These are phyloP conservation scores for Neurospora sp. DNA, from an alignment of 2,329 filamentous ascomycete species.

Conservation along the genomic window DNA sequence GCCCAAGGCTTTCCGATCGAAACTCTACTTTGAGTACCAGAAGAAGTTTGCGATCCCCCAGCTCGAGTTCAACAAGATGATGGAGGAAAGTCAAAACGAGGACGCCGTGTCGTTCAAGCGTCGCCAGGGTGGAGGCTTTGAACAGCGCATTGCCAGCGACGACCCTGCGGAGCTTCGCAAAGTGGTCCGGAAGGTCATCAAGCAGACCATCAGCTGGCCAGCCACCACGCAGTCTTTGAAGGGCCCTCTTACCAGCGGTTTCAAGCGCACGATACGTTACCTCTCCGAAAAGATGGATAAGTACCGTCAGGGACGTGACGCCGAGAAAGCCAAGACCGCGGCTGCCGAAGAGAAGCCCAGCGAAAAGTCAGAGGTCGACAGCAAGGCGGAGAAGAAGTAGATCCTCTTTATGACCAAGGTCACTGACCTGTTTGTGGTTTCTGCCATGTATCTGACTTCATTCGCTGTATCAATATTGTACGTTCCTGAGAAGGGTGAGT, in stretches of 20 bases:
- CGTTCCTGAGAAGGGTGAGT: background rate
- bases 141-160: constrained; percentile 69
- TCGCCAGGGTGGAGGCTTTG: constrained; percentile 73
- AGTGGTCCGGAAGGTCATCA: constrained; percentile 67
- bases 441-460: background rate
- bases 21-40: constrained; percentile 91
- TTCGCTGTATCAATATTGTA: background rate
- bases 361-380: background rate
- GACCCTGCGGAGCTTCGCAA: constrained; percentile 55
- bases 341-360: background rate
- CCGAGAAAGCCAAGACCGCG: constrained; percentile 6
- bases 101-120: constrained; percentile 58
- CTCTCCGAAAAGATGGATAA: constrained; percentile 71
- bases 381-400: constrained; percentile 4
- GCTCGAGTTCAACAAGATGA: constrained; percentile 75
- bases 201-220: constrained; percentile 85
- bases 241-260: constrained; percentile 68
- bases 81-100: constrained; percentile 64
- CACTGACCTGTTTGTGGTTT: background rate
- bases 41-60: constrained; percentile 79
- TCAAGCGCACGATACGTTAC: constrained; percentile 62
- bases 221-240: constrained; percentile 83
- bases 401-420: background rate
- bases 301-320: constrained; percentile 35
- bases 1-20: constrained; percentile 75